phyloP scores from a whole-genome alignment of 345 rosid species.

The Atalantia buxifolia region DNA sequence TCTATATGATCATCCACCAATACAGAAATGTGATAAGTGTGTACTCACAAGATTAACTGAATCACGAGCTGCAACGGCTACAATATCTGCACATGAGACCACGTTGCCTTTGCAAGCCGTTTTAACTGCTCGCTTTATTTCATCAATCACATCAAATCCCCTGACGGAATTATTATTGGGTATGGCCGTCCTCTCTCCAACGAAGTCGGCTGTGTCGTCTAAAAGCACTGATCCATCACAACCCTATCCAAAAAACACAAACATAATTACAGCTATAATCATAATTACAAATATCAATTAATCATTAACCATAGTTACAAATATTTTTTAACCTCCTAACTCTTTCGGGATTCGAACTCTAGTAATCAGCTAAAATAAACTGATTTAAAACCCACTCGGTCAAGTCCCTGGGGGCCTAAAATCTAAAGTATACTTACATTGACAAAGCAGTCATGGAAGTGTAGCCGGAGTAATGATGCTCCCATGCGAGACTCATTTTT shows the following conservation, averaged over 20 bases:
- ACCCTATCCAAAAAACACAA: constrained; percentile 27
- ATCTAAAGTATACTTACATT: neutral
- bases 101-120: constrained; percentile 36
- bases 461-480: neutral
- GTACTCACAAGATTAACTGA: constrained; percentile 41
- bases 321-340: too few species aligned
- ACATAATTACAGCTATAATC: neutral
- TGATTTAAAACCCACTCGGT: too few species aligned
- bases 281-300: neutral
- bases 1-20: too few species aligned
- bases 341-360: too few species aligned
- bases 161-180: constrained; percentile 40
- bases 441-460: neutral
- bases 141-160: constrained; percentile 55
- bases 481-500: neutral
- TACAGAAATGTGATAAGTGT: too few species aligned
- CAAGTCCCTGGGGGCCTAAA: too few species aligned
- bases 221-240: constrained; percentile 60
- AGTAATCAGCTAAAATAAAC: too few species aligned
- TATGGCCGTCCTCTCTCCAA: constrained; percentile 40
- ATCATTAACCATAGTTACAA: too few species aligned
- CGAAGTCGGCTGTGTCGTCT: constrained; percentile 38
- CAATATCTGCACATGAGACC: constrained; percentile 63
- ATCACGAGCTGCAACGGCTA: constrained; percentile 52
- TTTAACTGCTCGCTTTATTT: constrained; percentile 50